Base-by-base conservation (phyloP, 2,329 filamentous ascomycete species). In the Clonostachys chloroleuca region DNA sequence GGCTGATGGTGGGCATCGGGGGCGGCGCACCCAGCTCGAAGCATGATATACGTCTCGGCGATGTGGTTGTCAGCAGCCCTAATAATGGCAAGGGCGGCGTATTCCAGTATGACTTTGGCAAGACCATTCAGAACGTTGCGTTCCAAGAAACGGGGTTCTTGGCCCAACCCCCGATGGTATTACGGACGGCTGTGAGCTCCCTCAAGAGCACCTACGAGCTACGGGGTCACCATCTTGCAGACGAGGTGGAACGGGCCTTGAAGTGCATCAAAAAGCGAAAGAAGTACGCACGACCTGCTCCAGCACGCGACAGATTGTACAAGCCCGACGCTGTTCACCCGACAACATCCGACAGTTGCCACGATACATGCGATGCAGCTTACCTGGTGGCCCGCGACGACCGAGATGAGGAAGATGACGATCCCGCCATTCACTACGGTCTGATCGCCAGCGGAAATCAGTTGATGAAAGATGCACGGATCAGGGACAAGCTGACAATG, bases 381-480 rank as follows among this genome's bases (percentile, higher is more conserved):
- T 24, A 24, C 20, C 20, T 24, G 7, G 20, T 24, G 20, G 20
- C 20, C 5, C 20, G 20, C 2, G 20, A 6, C 20, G 20, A 24
- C 7, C 20, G 20, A 24, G 20, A 24, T 6, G 20, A 24, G 20
- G 41, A 43, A n/a, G 7, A 34, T 34, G 43, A 44, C 10, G 20
- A 41, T 33, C 47, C 47, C 5, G 40, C 33, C 5, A 47, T 58
- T 9, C 54, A 61, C 34, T 56, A 52, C 14, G 55, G 59, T 2
- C 24, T 53, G 1, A 55, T 64, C n/a, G 62, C 60, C 0, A 68
- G 65, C 0, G 61, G 59, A 0, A 64, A 69, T 35, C 52, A 56
- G 3, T 59, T 72, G 1, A 64, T 74, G 46, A 69, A 65, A 37
- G 52, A 65, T n/a, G 61, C 56, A 24, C 20, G 20, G 20, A 24